Base-by-base conservation (phyloP, 225 moss, liverwort and hornwort species). In the Straminergon stramineum region DNA sequence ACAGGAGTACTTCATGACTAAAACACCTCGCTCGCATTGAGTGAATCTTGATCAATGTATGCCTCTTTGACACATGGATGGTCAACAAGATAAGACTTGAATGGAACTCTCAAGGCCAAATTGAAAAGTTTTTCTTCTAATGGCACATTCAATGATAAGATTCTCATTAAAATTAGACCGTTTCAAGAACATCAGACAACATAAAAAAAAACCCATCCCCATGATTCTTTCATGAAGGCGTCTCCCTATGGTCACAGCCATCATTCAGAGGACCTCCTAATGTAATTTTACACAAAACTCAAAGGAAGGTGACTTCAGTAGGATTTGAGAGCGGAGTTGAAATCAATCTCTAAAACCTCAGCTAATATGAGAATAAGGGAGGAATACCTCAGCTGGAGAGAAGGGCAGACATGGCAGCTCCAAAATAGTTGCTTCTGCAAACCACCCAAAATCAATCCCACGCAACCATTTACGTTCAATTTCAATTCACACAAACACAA, bases 331-430 rank as follows among this genome's bases (percentile, higher is more conserved):
- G 60, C 18, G 52, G 34, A 86, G 77, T n/a, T 78, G 15, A 55
- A 79, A 56, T 43, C 24, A 23, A 34, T 79, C 31, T 87, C 78
- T 65, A 13, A 20, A 77, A 55, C 23, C 21, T 75, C 10, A 75
- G 64, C 41, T 30, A 41, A 16, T 32, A 71, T 79, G 34, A 65
- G 17, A 84, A 21, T 17, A 81, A 30, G 51, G 67, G 37, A 81
- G 70, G n/a, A 43, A 43, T 94, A 97, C 98, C 98, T 98, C 98
- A 67, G 96, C 92, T 68, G 98, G 98, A 66, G 96, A 93, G 91
- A 98, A 98, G 48, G 98, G 98, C 41, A 98, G 91, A 88, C 98
- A 98, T 20, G 98, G 98, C 79, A 98, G 92, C 90, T 97, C 97
- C 75, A 95, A 45, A 78, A 95, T 91, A 53, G 90, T 95, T 52